These are phyloP conservation scores for Monosporascus sp. DNA, from an alignment of 2,329 filamentous ascomycete species.

Conservation along the genomic window DNA sequence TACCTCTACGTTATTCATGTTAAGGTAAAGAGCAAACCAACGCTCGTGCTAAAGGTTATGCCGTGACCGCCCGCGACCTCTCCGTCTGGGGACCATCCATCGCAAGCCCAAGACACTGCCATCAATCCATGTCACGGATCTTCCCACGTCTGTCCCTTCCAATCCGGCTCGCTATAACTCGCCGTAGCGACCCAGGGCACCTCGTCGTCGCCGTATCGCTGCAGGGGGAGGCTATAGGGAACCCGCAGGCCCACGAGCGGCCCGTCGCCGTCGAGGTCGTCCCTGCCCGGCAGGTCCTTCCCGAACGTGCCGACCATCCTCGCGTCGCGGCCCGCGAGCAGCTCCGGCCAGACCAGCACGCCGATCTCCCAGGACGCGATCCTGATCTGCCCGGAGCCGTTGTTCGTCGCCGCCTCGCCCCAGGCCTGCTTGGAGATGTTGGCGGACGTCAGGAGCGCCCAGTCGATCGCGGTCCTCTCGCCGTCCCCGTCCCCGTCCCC, in stretches of 20 bases:
- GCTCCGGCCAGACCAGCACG: conserved; percentile 72
- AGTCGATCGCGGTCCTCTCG: conserved; percentile 55
- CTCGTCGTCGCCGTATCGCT: conserved; percentile 57
- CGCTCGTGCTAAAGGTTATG: too few species aligned
- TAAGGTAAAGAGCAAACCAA: too few species aligned
- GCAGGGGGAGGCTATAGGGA: conserved; percentile 76
- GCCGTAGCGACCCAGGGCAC: conserved; percentile 72
- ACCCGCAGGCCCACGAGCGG: conserved; percentile 65
- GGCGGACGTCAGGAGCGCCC: conserved; percentile 86
- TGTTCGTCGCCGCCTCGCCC: conserved; percentile 57
- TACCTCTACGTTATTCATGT: too few species aligned
- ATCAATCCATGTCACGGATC: neutral
- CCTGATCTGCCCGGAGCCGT: conserved; percentile 53
- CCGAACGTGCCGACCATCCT: conserved; percentile 67
- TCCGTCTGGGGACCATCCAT: too few species aligned
- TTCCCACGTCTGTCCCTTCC: conserved; percentile 42
- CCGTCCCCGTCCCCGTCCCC: neutral
- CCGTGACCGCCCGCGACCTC: too few species aligned
- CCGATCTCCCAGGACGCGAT: conserved; percentile 82
- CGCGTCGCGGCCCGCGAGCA: conserved; percentile 39
- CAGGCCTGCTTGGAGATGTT: conserved; percentile 87
- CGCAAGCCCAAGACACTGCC: neutral
- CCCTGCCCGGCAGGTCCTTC: conserved; percentile 45
- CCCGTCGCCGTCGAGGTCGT: conserved; percentile 12
- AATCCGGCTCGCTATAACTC: conserved; percentile 57